Evolutionary conservation across 495 filamentous ascomycete genomes (phyloP).

Genomic region (Daldinia decipiens): DNA sequence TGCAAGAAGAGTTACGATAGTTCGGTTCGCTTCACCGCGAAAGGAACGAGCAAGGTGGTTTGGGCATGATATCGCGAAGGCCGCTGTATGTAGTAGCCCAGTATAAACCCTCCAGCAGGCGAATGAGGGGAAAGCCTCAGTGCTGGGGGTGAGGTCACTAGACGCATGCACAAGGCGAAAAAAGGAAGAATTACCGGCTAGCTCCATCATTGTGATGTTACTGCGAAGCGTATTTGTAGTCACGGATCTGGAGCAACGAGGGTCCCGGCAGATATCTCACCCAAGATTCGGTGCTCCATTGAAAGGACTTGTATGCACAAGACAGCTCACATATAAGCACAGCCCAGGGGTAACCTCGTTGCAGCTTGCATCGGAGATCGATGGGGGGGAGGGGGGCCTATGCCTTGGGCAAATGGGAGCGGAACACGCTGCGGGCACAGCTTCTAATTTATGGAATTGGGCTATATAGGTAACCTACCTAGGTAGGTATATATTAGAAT

Average conservation of each 20-base stretch:
- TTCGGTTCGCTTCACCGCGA: neutral
- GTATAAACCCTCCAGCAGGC: neutral
- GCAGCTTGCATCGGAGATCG: slow-evolving; percentile 17
- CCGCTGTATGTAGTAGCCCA: slow-evolving; percentile 8
- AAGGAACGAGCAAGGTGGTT: neutral
- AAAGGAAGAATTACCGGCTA: slow-evolving; percentile 37
- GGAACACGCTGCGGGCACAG: slow-evolving; percentile 27
- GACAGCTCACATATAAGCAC: slow-evolving; percentile 14
- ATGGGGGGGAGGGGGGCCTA: neutral
- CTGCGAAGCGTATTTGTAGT: neutral
- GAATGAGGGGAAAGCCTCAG: slow-evolving; percentile 35
- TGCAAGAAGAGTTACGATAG: neutral
- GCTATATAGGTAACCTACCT: no score
- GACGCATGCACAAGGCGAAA: slow-evolving; percentile 28
- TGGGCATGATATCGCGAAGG: slow-evolving; percentile 17
- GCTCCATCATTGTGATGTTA: slow-evolving; percentile 25
- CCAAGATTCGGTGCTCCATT: slow-evolving; percentile 18
- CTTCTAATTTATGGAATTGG: neutral
- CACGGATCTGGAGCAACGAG: slow-evolving; percentile 7
- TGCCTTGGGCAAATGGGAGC: slow-evolving; percentile 36
- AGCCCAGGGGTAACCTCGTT: slow-evolving; percentile 3
- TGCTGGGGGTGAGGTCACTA: slow-evolving; percentile 18
- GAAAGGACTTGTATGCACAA: neutral
- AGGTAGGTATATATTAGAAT: no score
- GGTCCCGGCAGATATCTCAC: slow-evolving; percentile 21